A percentile compares a stretch with the other conserved stretches of the same genome.
These are phyloP conservation scores for Emmonsiellopsis sp. DNA, from an alignment of 2,329 filamentous ascomycete genomes.

Conservation along the genomic window DNA sequence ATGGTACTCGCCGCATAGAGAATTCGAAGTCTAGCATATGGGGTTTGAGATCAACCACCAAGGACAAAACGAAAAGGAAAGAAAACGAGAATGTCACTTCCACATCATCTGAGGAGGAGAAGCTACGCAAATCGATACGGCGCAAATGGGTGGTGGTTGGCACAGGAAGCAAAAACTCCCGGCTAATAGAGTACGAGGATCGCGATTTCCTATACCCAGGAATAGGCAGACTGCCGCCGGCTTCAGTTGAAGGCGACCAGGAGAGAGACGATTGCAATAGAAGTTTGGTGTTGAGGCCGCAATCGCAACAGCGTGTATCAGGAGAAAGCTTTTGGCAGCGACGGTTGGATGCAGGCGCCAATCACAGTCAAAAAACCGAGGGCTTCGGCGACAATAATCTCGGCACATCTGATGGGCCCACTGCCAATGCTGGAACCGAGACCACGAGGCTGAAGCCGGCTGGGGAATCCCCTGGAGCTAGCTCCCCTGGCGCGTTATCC, in stretches of 20 bases:
- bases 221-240: not conserved
- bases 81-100: not conserved
- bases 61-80: not conserved
- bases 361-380: not conserved
- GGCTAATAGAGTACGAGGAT: not conserved
- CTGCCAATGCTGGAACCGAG: too few relatives aligned
- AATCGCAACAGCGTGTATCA: not conserved
- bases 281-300: not conserved
- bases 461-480: too few relatives aligned
- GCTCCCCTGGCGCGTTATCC: too few relatives aligned
- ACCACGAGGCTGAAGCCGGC: too few relatives aligned
- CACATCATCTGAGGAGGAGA: not conserved
- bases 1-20: not conserved
- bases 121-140: not conserved
- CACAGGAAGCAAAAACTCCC: not conserved
- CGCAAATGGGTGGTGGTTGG: not conserved
- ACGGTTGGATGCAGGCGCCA: not conserved
- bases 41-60: not conserved
- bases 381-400: too few relatives aligned
- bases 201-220: conserved; percentile 4
- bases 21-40: not conserved
- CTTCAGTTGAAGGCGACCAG: not conserved
- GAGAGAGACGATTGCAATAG: not conserved
- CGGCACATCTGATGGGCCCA: too few relatives aligned
- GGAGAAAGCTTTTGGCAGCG: not conserved